Percentiles rank a stretch among this genome's conserved stretches.
Evolutionary conservation across 139 green algal species (phyloP).

Genomic region (Astrephomene gubernaculifera): DNA sequence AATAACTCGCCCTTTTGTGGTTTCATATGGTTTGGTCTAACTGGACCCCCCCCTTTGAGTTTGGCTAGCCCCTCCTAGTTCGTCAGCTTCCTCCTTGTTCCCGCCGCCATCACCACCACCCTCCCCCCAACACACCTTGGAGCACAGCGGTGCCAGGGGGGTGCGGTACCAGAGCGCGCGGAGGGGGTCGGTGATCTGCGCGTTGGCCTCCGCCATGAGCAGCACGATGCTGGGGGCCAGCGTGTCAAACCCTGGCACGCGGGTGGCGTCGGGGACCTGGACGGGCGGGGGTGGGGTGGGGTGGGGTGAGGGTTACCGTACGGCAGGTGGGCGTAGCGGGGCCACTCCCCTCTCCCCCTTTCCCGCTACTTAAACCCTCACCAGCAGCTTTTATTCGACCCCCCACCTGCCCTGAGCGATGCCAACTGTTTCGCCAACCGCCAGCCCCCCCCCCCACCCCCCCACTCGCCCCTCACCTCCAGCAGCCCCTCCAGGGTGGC

Average conservation of each 20-base stretch:
- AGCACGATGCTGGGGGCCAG: conserved; percentile 8
- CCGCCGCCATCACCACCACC: neutral
- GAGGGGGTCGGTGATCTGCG: neutral
- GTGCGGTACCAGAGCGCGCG: neutral
- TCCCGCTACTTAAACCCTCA: too few species aligned
- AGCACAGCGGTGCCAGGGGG: conserved; percentile 18
- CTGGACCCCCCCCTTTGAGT: too few species aligned
- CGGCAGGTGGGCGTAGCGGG: neutral
- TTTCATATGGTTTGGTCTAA: too few species aligned
- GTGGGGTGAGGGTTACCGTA: neutral
- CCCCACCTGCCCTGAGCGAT: neutral
- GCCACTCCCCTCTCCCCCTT: neutral
- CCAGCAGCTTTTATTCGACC: neutral
- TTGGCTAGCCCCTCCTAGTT: too few species aligned
- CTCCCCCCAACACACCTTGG: neutral
- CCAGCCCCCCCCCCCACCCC: neutral
- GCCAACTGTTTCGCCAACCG: too few species aligned
- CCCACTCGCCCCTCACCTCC: neutral
- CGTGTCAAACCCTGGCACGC: neutral
- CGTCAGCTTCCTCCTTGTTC: too few species aligned
- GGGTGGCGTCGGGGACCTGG: conserved; percentile 21
- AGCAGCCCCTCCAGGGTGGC: conserved; percentile 34
- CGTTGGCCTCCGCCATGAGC: conserved; percentile 25
- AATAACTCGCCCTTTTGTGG: too few species aligned
- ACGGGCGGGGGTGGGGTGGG: neutral